Evolutionary conservation across 2,329 filamentous ascomycete genomes (phyloP).

Genomic region (Aspergillus ruber): DNA sequence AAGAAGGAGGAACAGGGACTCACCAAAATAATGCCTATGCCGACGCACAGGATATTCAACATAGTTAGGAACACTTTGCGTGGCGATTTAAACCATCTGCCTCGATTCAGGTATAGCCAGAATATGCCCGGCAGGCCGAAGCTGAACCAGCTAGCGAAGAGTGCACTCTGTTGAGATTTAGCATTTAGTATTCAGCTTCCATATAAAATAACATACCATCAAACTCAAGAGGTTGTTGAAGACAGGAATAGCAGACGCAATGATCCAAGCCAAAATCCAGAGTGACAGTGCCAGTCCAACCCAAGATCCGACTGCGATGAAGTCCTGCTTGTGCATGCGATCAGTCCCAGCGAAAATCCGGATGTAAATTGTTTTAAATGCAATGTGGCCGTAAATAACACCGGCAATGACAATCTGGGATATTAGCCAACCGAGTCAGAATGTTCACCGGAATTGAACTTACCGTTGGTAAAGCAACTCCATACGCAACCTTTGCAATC

Average conservation of each 20-base stretch:
- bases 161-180: conserved; percentile 28
- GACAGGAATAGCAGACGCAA: conserved; percentile 60
- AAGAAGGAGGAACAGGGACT: background rate
- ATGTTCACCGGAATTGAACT: background rate
- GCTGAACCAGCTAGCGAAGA: conserved; percentile 61
- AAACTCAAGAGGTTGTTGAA: conserved; percentile 59
- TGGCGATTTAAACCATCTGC: conserved; percentile 12
- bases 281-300: conserved; percentile 45
- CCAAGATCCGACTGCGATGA: conserved; percentile 50
- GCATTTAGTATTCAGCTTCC: conserved; percentile 13
- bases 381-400: conserved; percentile 61
- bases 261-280: conserved; percentile 58
- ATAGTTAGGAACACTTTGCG: conserved; percentile 15
- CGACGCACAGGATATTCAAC: conserved; percentile 5
- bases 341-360: conserved; percentile 55
- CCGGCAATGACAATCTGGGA: conserved; percentile 56
- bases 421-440: background rate
- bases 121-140: conserved; percentile 20
- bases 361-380: conserved; percentile 57
- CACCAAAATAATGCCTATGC: conserved; percentile 8
- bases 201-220: conserved; percentile 28
- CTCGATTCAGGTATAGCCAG: conserved; percentile 20
- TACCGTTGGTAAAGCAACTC: conserved; percentile 44
- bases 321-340: conserved; percentile 43
- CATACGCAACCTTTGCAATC: background rate